Base-by-base conservation (phyloP, 2,329 filamentous ascomycete species). In the Cladosporium velox region DNA sequence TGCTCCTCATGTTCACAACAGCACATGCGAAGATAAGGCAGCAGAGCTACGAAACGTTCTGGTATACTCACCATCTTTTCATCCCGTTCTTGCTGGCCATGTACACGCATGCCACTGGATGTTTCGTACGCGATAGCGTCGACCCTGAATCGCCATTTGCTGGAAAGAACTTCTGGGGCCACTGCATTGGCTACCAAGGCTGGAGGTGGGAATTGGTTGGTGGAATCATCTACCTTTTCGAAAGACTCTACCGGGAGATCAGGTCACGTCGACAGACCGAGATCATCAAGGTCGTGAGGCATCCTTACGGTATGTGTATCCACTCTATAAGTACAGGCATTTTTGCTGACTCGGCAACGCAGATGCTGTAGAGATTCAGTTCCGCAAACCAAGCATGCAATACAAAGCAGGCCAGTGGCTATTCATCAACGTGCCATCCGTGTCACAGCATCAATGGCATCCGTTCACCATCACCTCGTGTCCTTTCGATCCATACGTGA, bases 341-440 rank as follows among this genome's bases (percentile, higher is more conserved):
- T 12, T 41, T 47, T 66, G 24, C 69, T 72, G 44, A 73, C 51
- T 7, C 47, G 14, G 18, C 71, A 24, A 47, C 3, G 7, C 68
- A 92, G 91, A 97, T 76, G 94, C 93, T 61, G 92, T 98, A 75
- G 95, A 99, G 81, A 93, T 99, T 69, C 95, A 99, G 78, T 98
- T 99, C 82, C 87, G 86, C 78, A 99, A 99, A 82, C 92, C 94
- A 5, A 95, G 91, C 66, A 96, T 99, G 90, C 92, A 89, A 76
- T 99, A 99, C 87, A 98, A 97, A 86, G 91, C 95, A 15, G 95
- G 95, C 35, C 95, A 99, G 81, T 99, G 94, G 93, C 88, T 98
- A 44, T 98, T 98, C 84, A 85, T 99, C 67, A 94, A 98, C 78
- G 89, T 96, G 28, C 95, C 95, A 0, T 90, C 91, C 7, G 88